Evolutionary conservation across 2,329 filamentous ascomycete genomes (phyloP).

Genomic region (Trichoderma sp.): DNA sequence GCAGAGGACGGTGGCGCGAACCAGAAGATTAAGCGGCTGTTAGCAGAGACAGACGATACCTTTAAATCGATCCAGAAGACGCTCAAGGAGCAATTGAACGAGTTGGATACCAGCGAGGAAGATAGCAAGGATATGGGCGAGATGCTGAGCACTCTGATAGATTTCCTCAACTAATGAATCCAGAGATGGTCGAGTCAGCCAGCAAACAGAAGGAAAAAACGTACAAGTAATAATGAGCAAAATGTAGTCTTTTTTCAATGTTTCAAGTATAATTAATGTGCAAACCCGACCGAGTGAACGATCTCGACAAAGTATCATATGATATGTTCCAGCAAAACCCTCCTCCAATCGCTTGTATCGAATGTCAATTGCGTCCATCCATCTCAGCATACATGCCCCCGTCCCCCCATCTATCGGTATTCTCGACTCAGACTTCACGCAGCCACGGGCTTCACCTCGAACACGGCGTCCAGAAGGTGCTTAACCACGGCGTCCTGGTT

Average conservation of each 20-base stretch:
- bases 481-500: constrained; percentile 76
- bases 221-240: constrained; percentile 5
- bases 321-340: not conserved
- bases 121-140: constrained; percentile 57
- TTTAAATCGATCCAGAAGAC: constrained; percentile 63
- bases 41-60: constrained; percentile 67
- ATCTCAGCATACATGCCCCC: not conserved
- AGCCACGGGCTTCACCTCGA: constrained; percentile 71
- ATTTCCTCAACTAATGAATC: constrained; percentile 42
- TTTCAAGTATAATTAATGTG: constrained; percentile 2
- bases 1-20: constrained; percentile 82
- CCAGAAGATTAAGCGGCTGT: constrained; percentile 58
- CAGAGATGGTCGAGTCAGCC: not conserved
- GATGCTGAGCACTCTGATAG: constrained; percentile 53
- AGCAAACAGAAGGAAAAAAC: not conserved
- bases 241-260: not conserved
- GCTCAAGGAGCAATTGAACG: constrained; percentile 59
- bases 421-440: not conserved
- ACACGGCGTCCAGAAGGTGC: constrained; percentile 80
- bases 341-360: not conserved
- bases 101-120: constrained; percentile 55
- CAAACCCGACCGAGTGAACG: not conserved
- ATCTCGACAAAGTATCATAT: not conserved
- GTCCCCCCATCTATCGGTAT: not conserved
- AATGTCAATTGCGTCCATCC: not conserved